Evolutionary conservation across 2,329 filamentous ascomycete species (phyloP), one percentile per base, ranked within the genome.

Genomic region (Clarireedia hainanense): DNA sequence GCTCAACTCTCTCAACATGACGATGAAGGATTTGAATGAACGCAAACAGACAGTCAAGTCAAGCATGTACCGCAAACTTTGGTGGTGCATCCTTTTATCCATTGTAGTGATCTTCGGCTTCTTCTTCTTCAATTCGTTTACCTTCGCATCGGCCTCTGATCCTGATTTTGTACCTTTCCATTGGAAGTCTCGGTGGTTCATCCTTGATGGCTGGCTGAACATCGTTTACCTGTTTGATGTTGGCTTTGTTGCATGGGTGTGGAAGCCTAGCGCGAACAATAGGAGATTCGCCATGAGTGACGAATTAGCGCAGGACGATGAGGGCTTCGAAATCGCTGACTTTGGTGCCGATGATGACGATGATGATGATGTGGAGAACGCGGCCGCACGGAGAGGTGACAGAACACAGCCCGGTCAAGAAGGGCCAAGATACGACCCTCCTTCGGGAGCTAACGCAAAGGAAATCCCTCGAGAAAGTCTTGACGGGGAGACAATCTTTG

Each of bases 201-300:
- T 99, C 47, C 80, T 99, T 20, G 94, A 99, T 68, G 94, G 94
- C 55, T 99, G 94, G 94, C 77, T 97, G 50, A 97, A 97, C 70
- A 74, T 99, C 54, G 92, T 99, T 15, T 99, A 97, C 73, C 83
- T 99, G 61, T 89, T 88, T 58, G 92, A 99, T 67, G 90, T 99
- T 26, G 85, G 84, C 54, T 96, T 92, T 73, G 82, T 99, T 62
- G 91, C 94, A 23, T 99, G 97, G 71, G 79, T 99, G 52, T 99
- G 94, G 94, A 81, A 94, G 48, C 94, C 94, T 6, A 97, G 92
- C 23, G 91, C 88, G 52, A 97, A 99, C 74, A 99, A 99, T 74
- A 83, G 91, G 65, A 84, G 94, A 56, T 99, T 99, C 67, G 94
- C 94, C 60, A 99, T 99, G 94, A 95, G 89, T 74, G 94, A 99